These are phyloP conservation scores for Pseudogymnoascus pannorum DNA, from an alignment of 2,329 filamentous ascomycete species.

Conservation along the genomic window DNA sequence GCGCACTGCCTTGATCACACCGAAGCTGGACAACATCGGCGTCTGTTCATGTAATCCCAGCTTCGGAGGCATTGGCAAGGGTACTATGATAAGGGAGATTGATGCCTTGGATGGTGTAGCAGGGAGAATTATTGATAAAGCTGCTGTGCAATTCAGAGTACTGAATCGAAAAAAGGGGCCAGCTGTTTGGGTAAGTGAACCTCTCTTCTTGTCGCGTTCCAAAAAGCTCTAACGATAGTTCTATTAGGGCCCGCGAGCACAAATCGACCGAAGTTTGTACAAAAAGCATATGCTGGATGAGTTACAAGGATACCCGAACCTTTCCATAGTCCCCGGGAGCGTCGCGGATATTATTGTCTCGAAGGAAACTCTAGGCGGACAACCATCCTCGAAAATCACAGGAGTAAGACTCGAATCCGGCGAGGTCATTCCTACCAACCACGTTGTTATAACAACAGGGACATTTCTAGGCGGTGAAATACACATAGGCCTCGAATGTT, in stretches of 20 bases:
- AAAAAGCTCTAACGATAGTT: slow-evolving; percentile 8
- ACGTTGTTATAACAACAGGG: slow-evolving; percentile 90
- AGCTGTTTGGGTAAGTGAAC: slow-evolving; percentile 69
- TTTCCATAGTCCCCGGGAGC: slow-evolving; percentile 76
- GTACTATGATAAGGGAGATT: slow-evolving; percentile 89
- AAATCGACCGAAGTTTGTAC: slow-evolving; percentile 89
- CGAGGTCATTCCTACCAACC: slow-evolving; percentile 68
- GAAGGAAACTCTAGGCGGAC: slow-evolving; percentile 41
- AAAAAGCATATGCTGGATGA: slow-evolving; percentile 86
- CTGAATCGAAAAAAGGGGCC: slow-evolving; percentile 86
- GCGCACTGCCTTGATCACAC: slow-evolving; percentile 82
- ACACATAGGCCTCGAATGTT: slow-evolving; percentile 80
- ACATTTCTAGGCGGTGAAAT: slow-evolving; percentile 96
- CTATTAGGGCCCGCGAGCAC: slow-evolving; percentile 69
- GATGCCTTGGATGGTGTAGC: slow-evolving; percentile 90
- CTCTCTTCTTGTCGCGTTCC: background rate
- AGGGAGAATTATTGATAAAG: slow-evolving; percentile 83
- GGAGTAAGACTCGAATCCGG: slow-evolving; percentile 85
- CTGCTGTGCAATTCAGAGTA: slow-evolving; percentile 87
- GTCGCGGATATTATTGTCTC: slow-evolving; percentile 86
- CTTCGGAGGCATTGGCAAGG: slow-evolving; percentile 97
- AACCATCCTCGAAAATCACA: slow-evolving; percentile 62
- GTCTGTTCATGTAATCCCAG: slow-evolving; percentile 96
- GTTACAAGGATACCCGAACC: slow-evolving; percentile 66
- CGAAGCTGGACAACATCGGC: slow-evolving; percentile 79